Evolutionary conservation across 192 early-diverging fungal species (phyloP).

Genomic region (Umbelopsis vinacea): DNA sequence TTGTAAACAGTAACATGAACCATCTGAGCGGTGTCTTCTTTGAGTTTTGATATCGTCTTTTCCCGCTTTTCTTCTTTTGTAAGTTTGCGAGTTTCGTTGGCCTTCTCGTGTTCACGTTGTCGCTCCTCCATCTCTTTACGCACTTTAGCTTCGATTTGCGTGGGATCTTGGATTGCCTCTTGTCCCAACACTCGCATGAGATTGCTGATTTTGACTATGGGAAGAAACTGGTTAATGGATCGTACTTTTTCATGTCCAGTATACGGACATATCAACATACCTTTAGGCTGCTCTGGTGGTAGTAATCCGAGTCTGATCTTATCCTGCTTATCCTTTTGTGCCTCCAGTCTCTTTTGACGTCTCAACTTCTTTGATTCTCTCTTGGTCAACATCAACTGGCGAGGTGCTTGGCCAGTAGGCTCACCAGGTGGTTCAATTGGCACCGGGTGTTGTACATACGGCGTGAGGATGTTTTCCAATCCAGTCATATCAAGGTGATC

Average conservation of each 20-base stretch:
- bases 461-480: slow-evolving; percentile 63
- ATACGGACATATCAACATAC: slow-evolving; percentile 4
- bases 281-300: slow-evolving; percentile 89
- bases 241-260: neutral
- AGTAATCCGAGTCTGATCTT: slow-evolving; percentile 92
- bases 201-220: slow-evolving; percentile 82
- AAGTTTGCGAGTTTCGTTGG: slow-evolving; percentile 83
- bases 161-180: slow-evolving; percentile 94
- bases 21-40: slow-evolving; percentile 69
- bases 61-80: slow-evolving; percentile 85
- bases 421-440: slow-evolving; percentile 81
- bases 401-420: slow-evolving; percentile 51
- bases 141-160: slow-evolving; percentile 92
- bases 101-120: slow-evolving; percentile 77
- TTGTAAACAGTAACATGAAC: slow-evolving; percentile 86
- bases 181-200: slow-evolving; percentile 95
- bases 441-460: slow-evolving; percentile 86
- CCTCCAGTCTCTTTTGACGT: slow-evolving; percentile 82
- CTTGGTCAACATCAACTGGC: slow-evolving; percentile 80
- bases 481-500: slow-evolving; percentile 45
- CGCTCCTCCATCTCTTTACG: slow-evolving; percentile 83
- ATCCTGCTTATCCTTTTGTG: slow-evolving; percentile 92
- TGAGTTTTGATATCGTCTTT: slow-evolving; percentile 76
- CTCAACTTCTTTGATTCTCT: slow-evolving; percentile 94
- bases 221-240: neutral